A percentile compares a stretch with the other conserved stretches of the same genome.
phyloP scores from a whole-genome alignment of 2,329 filamentous ascomycete species.

The Fulvia fulva region DNA sequence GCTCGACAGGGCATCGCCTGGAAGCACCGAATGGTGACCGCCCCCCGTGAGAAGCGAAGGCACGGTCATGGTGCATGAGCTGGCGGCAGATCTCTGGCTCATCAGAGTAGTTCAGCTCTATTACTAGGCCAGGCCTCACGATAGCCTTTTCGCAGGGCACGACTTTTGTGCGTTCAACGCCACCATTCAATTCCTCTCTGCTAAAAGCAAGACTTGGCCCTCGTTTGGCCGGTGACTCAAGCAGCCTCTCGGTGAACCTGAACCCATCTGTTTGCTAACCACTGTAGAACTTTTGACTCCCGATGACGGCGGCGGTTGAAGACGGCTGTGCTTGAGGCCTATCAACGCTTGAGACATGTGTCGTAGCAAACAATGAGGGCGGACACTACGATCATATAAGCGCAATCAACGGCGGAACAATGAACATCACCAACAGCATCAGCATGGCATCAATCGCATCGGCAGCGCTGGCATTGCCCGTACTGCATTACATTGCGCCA shows the following conservation, averaged over 20 bases:
- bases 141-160: neutral
- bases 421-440: neutral
- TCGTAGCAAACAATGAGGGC: neutral
- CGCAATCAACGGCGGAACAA: neutral
- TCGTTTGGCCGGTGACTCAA: neutral
- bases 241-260: neutral
- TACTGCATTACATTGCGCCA: constrained; percentile 28
- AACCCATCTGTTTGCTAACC: neutral
- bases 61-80: neutral
- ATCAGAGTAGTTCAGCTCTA: neutral
- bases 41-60: neutral
- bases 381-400: neutral
- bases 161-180: neutral
- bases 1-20: neutral
- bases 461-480: constrained; percentile 15
- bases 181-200: neutral
- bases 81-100: neutral
- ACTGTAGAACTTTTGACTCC: neutral
- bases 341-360: neutral
- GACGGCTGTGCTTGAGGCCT: constrained; percentile 1
- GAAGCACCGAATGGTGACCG: neutral
- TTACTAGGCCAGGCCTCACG: neutral
- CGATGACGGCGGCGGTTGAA: neutral
- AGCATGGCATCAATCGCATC: constrained; percentile 4
- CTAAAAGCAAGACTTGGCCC: neutral